Base-by-base conservation (phyloP, 352 stramenopile species). In the Vaucheria bursata region DNA sequence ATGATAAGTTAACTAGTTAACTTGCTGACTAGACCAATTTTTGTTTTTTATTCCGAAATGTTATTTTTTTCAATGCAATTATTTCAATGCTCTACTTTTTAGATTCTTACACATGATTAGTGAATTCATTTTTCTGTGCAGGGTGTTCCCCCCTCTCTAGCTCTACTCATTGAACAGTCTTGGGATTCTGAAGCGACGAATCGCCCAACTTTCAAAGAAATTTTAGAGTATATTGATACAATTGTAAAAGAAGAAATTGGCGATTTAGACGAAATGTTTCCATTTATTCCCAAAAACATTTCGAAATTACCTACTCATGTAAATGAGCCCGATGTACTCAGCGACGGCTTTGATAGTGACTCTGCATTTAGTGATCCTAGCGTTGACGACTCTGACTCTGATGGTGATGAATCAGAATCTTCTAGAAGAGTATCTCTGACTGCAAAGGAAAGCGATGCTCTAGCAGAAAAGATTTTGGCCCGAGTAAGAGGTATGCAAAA, bases 161-260 rank as follows among this genome's bases (percentile, higher is more conserved):
- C 45, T 12, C 73, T 82, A 40, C 72, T 82, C 33, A 82, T 82
- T 45, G 77, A 82, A 40, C 77, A 82, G 59, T 79, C 50, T 25
- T 82, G 77, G 77, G 45, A 37, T 29, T 67, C 77, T n/a, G 59
- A 35, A 8, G 38, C 77, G 3, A 67, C 72, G 8, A 18, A 76
- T 0, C 49, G 77, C 31, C 77, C 77, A 18, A 82, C 71, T 31
- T 82, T 82, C 53, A 64, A 73, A 12, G 77, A 82, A 65, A 82
- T 82, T 34, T 32, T 82, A 0, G 77, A 82, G 52, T 82, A 73
- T 49, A 33, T 82, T 36, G 29, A 82, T 6, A 80, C 71, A 38
- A 82, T 82, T 45, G 77, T 75, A 0, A 79, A 49, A 38, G 77
- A 82, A 33, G 77, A 82, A 73, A 67, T 82, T 59, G 45, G 45